phyloP scores from a whole-genome alignment of 2,329 filamentous ascomycete genomes.

The Botrytis porri region DNA sequence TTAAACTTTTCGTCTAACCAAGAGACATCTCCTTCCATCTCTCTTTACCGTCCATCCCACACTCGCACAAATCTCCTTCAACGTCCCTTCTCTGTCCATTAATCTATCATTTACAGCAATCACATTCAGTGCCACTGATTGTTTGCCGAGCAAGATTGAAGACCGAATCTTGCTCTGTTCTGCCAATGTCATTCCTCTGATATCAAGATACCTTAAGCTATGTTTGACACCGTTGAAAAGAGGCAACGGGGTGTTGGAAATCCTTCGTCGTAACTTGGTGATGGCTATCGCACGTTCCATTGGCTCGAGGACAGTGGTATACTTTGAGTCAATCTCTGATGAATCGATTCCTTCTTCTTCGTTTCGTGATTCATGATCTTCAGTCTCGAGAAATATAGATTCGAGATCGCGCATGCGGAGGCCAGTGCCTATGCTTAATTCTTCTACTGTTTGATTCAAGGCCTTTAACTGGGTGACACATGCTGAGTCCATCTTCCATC shows the following conservation, averaged over 20 bases:
- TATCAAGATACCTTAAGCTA: constrained; percentile 21
- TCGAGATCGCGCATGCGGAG: constrained; percentile 28
- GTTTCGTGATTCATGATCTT: background rate
- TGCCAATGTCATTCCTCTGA: constrained; percentile 20
- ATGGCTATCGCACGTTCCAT: constrained; percentile 27
- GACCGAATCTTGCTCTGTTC: constrained; percentile 25
- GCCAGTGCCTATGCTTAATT: constrained; percentile 21
- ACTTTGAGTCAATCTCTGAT: constrained; percentile 14
- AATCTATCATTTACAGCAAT: constrained; percentile 23
- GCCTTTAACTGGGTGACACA: constrained; percentile 1
- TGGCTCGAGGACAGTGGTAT: constrained; percentile 20
- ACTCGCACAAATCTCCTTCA: constrained; percentile 14
- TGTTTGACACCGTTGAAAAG: background rate
- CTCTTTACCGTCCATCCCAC: constrained; percentile 21
- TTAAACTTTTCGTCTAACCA: constrained; percentile 12
- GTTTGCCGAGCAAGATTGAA: constrained; percentile 23
- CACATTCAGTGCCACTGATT: constrained; percentile 22
- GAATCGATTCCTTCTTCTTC: constrained; percentile 5
- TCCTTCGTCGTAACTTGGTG: constrained; percentile 24
- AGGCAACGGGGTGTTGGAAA: constrained; percentile 16
- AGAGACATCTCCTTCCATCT: constrained; percentile 15
- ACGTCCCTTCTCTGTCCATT: constrained; percentile 16
- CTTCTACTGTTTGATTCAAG: background rate
- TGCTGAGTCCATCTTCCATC: constrained; percentile 11
- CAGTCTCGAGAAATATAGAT: constrained; percentile 20